Percentiles rank a stretch among this genome's conserved stretches.
Evolutionary conservation across 495 filamentous ascomycete genomes (phyloP).

Genomic region (Xylaria curta): DNA sequence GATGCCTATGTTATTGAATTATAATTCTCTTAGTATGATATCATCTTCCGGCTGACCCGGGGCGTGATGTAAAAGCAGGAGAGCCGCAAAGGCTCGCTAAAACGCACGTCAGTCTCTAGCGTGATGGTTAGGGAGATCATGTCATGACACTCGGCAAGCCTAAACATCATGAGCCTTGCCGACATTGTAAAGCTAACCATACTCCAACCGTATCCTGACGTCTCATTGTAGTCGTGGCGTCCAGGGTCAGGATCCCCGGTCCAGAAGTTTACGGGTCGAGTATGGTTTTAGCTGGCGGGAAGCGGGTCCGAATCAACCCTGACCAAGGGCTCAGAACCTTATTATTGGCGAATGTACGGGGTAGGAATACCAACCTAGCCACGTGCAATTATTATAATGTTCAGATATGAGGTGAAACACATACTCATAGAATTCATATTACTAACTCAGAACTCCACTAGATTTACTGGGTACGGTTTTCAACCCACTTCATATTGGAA

Average conservation of each 20-base stretch:
- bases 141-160: neutral
- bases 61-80: neutral
- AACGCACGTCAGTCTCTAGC: neutral
- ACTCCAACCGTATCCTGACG: constrained; percentile 14
- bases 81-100: constrained; percentile 6
- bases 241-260: constrained; percentile 1
- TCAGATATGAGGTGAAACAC: neutral
- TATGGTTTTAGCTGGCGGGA: neutral
- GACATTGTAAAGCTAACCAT: neutral
- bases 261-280: neutral
- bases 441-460: neutral
- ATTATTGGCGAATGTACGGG: constrained; percentile 23
- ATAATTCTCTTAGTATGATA: neutral
- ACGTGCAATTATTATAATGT: constrained; percentile 9
- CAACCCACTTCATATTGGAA: neutral
- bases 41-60: neutral
- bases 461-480: neutral
- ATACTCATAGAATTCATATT: neutral
- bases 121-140: neutral
- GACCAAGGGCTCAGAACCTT: constrained; percentile 1
- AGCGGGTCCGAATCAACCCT: neutral
- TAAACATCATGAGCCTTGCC: neutral
- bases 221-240: neutral
- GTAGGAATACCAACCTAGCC: constrained; percentile 13
- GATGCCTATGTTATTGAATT: neutral